phyloP scores from a whole-genome alignment of 306 rosid species.

The Bauhinia variegata region DNA sequence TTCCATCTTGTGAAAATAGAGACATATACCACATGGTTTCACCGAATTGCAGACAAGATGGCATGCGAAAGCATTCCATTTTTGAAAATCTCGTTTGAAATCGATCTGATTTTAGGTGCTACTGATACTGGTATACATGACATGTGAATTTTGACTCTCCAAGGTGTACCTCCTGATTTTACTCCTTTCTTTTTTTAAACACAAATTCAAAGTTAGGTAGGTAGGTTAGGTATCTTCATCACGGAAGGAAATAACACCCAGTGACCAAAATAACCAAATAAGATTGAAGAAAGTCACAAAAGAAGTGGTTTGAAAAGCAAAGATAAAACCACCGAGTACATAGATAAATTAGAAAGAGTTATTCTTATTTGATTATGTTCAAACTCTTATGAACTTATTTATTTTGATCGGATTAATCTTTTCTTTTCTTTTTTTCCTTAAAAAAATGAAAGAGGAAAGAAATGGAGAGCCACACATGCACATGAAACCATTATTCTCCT shows the following conservation, averaged over 20 bases:
- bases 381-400: too few species aligned
- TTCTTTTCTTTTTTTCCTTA: too few species aligned
- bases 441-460: neutral
- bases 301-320: too few species aligned
- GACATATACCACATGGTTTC: too few species aligned
- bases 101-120: neutral
- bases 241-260: neutral
- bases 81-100: neutral
- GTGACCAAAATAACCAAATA: too few species aligned
- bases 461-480: neutral
- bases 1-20: neutral
- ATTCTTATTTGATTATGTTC: too few species aligned
- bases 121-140: neutral
- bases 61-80: conserved; percentile 21
- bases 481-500: conserved; percentile 2
- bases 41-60: too few species aligned
- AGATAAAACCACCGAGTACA: too few species aligned
- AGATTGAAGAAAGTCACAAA: too few species aligned
- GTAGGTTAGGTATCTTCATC: neutral
- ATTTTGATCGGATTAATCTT: too few species aligned
- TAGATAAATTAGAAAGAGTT: too few species aligned
- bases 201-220: neutral
- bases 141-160: conserved; percentile 28
- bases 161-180: neutral
- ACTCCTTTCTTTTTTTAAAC: too few species aligned